Percentiles rank a stretch among this genome's conserved stretches.
phyloP scores from a whole-genome alignment of 495 filamentous ascomycete genomes.

The Chaetomidium leptoderma region DNA sequence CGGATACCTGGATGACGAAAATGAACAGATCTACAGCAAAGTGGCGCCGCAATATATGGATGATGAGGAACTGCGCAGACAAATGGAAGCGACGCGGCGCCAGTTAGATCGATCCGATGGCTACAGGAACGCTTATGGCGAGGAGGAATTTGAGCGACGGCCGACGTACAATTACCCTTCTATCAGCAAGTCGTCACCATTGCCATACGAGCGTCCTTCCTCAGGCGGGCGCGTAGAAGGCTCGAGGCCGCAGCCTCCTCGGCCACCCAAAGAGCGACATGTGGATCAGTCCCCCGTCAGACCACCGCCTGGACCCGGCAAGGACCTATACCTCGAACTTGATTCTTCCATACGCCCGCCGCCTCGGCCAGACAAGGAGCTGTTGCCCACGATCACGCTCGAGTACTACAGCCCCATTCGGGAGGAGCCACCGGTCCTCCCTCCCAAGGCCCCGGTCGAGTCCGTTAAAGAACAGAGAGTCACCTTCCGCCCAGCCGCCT shows the following conservation, averaged over 20 bases:
- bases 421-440: slow-evolving; percentile 32
- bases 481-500: slow-evolving; percentile 80
- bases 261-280: slow-evolving; percentile 43
- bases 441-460: slow-evolving; percentile 34
- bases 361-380: slow-evolving; percentile 28
- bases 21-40: slow-evolving; percentile 18
- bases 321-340: neutral
- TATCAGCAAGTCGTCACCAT: slow-evolving; percentile 41
- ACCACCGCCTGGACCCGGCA: slow-evolving; percentile 10
- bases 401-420: neutral
- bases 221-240: slow-evolving; percentile 14
- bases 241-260: slow-evolving; percentile 33
- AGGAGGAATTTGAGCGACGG: slow-evolving; percentile 5
- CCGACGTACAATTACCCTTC: slow-evolving; percentile 47
- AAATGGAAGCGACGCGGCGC: slow-evolving; percentile 48
- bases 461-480: slow-evolving; percentile 29
- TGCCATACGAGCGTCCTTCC: slow-evolving; percentile 38
- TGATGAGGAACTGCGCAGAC: slow-evolving; percentile 45
- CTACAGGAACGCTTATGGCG: neutral
- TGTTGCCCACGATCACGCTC: slow-evolving; percentile 2
- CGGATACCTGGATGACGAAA: slow-evolving; percentile 62
- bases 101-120: slow-evolving; percentile 36
- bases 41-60: slow-evolving; percentile 22
- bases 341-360: neutral
- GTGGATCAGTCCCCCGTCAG: neutral